phyloP scores from a whole-genome alignment of 2,329 filamentous ascomycete species.

The Exserohilum turcica region DNA sequence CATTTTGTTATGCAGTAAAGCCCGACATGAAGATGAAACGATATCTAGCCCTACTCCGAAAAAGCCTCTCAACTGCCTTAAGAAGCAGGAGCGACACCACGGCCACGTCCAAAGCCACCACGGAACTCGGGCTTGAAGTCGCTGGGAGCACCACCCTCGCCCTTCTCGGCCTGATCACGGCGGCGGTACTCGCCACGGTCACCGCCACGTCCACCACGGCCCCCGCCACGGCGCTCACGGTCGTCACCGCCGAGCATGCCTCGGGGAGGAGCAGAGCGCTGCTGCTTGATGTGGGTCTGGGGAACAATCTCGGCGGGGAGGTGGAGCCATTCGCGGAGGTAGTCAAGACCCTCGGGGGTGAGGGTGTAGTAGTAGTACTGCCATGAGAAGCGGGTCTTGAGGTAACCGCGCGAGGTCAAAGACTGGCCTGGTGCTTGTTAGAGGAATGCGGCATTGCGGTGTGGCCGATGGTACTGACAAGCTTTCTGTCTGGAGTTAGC shows the following conservation, averaged over 20 bases:
- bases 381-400: slow-evolving; percentile 98
- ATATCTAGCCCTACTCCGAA: slow-evolving; percentile 27
- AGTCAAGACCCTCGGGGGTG: slow-evolving; percentile 99
- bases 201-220: slow-evolving; percentile 66
- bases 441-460: not conserved
- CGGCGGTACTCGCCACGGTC: slow-evolving; percentile 73
- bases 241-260: slow-evolving; percentile 91
- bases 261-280: slow-evolving; percentile 95
- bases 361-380: slow-evolving; percentile 94
- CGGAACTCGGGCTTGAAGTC: slow-evolving; percentile 53
- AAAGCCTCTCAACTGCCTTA: slow-evolving; percentile 30
- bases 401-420: slow-evolving; percentile 93
- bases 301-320: slow-evolving; percentile 99
- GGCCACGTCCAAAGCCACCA: slow-evolving; percentile 50
- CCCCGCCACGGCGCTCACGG: slow-evolving; percentile 77
- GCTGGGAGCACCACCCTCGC: slow-evolving; percentile 48
- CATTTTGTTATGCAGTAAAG: slow-evolving; percentile 44
- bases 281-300: slow-evolving; percentile 99
- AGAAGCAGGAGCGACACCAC: slow-evolving; percentile 46
- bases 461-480: slow-evolving; percentile 51
- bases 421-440: slow-evolving; percentile 68
- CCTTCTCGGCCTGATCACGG: slow-evolving; percentile 68
- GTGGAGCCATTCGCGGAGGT: slow-evolving; percentile 99
- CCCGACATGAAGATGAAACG: slow-evolving; percentile 33
- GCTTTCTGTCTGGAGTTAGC: slow-evolving; percentile 65